Percentiles rank a stretch among this genome's conserved stretches.
phyloP scores from a whole-genome alignment of 768 basidiomycete genomes.

The Suillus hirtellus region DNA sequence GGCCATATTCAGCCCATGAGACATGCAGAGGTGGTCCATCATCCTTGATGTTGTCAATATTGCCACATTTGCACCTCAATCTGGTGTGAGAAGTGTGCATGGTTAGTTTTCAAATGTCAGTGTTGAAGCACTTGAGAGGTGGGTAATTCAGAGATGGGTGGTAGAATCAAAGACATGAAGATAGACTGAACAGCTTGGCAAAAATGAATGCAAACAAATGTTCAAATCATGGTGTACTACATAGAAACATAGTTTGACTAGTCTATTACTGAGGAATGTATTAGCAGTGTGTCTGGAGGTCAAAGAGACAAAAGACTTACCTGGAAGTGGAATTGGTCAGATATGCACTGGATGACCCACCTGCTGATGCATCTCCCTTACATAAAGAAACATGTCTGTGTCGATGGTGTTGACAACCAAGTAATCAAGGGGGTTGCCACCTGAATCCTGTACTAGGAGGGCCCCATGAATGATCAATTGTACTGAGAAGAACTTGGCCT shows the following conservation, averaged over 20 bases:
- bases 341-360: background rate
- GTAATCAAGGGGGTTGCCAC: too few relatives aligned
- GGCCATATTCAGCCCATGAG: constrained; percentile 41
- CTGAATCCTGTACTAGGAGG: constrained; percentile 19
- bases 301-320: background rate
- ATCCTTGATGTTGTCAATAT: constrained; percentile 52
- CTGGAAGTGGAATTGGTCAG: background rate
- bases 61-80: constrained; percentile 51
- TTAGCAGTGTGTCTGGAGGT: background rate
- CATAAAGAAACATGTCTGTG: too few relatives aligned
- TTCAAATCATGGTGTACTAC: too few relatives aligned
- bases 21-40: constrained; percentile 40
- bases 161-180: constrained; percentile 26
- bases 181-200: too few relatives aligned
- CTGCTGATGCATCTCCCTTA: background rate
- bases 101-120: constrained; percentile 15
- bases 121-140: constrained; percentile 12
- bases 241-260: background rate
- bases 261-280: background rate
- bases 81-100: constrained; percentile 42
- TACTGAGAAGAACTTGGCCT: constrained; percentile 25
- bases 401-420: too few relatives aligned
- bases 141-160: constrained; percentile 19
- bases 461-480: constrained; percentile 33
- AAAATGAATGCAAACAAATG: too few relatives aligned